phyloP scores from a whole-genome alignment of 148 eudicot genomes.

The Vaccinium macrocarpon region DNA sequence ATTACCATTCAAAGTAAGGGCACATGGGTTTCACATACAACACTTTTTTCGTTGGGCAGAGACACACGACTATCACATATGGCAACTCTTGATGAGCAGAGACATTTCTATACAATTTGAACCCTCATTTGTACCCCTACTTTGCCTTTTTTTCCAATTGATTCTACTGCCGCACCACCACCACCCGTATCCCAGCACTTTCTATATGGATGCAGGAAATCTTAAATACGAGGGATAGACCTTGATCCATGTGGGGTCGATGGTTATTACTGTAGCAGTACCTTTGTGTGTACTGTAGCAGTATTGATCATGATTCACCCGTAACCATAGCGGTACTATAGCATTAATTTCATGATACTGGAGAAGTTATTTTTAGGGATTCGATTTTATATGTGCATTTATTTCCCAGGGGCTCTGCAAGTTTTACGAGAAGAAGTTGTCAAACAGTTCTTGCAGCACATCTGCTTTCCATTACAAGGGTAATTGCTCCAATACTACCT shows the following conservation, averaged over 20 bases:
- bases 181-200: not conserved
- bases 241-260: not conserved
- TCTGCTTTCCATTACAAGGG: slow-evolving; percentile 60
- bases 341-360: not conserved
- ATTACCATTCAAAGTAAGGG: not conserved
- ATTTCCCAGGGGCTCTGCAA: slow-evolving; percentile 59
- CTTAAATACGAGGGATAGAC: not conserved
- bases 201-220: not conserved
- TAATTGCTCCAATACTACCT: slow-evolving; percentile 92
- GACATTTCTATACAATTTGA: not conserved
- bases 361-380: not conserved
- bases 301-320: not conserved
- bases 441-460: slow-evolving; percentile 96
- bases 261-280: not conserved
- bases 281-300: not conserved
- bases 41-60: not conserved
- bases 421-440: slow-evolving; percentile 85
- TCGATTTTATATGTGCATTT: not conserved
- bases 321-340: not conserved
- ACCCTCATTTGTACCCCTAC: not conserved
- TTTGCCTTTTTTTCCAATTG: not conserved
- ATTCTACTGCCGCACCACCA: not conserved
- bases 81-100: not conserved
- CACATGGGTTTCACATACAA: not conserved
- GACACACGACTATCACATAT: not conserved